Evolutionary conservation across 371 early-diverging fungal genomes (phyloP).

Genomic region (Mucor velutinosus): DNA sequence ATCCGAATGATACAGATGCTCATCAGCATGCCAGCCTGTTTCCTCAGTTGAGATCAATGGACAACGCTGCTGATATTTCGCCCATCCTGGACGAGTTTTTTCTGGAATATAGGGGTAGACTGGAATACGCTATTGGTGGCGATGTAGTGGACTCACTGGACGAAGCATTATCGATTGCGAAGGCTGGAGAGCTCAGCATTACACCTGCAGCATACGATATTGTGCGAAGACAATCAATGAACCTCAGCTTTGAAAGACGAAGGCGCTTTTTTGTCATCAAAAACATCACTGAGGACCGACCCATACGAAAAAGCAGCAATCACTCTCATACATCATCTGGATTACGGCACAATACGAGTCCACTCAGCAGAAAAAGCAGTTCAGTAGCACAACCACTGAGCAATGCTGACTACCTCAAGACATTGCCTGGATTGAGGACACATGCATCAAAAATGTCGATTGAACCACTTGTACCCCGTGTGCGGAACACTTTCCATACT

Average conservation of each 20-base stretch:
- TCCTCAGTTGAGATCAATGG: not conserved
- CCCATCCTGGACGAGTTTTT: constrained; percentile 5
- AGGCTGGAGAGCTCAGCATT: constrained; percentile 60
- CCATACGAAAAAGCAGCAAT: constrained; percentile 2
- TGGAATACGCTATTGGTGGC: constrained; percentile 65
- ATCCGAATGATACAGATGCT: constrained; percentile 7
- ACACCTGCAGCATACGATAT: constrained; percentile 50
- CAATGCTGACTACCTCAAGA: constrained; percentile 20
- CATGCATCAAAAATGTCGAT: constrained; percentile 19
- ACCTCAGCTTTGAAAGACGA: constrained; percentile 39
- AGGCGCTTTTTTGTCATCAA: constrained; percentile 47
- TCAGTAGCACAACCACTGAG: not conserved
- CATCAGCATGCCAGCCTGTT: not conserved
- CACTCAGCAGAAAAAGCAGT: constrained; percentile 6
- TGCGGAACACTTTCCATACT: constrained; percentile 31
- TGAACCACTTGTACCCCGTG: constrained; percentile 39
- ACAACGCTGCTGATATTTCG: not conserved
- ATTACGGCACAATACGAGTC: not conserved
- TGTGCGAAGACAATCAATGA: constrained; percentile 33
- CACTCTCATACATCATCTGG: not conserved
- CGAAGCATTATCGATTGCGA: constrained; percentile 54
- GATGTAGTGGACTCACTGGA: constrained; percentile 54
- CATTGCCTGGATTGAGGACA: constrained; percentile 21
- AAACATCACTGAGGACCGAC: constrained; percentile 16
- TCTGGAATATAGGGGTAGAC: constrained; percentile 34